Evolutionary conservation across 108 stramenopile genomes (phyloP).

Genomic region (Chaetoceros muelleri): DNA sequence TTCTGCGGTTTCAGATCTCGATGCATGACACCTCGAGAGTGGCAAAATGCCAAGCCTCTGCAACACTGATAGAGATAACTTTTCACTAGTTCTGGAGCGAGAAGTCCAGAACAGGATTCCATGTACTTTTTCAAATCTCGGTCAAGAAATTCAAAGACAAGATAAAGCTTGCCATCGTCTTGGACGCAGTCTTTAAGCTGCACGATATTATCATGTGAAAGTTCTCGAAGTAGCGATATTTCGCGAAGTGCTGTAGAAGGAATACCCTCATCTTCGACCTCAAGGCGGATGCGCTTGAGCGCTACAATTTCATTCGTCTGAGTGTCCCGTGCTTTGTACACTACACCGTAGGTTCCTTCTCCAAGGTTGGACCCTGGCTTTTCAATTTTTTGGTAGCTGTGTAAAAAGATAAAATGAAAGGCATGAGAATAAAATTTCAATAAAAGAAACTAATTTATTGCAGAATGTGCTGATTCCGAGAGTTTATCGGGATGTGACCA

Average conservation of each 20-base stretch:
- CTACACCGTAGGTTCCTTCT: conserved; percentile 92
- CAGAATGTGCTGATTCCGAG: too few species aligned
- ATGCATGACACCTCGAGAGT: conserved; percentile 95
- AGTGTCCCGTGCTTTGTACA: conserved; percentile 83
- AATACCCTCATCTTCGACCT: conserved; percentile 98
- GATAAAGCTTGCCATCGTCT: conserved; percentile 83
- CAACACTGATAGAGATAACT: conserved; percentile 81
- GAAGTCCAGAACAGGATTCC: conserved; percentile 73
- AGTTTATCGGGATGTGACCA: too few species aligned
- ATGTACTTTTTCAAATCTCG: conserved; percentile 94
- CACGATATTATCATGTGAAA: conserved; percentile 94
- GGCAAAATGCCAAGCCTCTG: conserved; percentile 91
- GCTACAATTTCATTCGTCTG: conserved; percentile 92
- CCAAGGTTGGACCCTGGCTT: conserved; percentile 93
- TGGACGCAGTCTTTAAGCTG: conserved; percentile 79
- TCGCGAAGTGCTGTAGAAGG: conserved; percentile 97
- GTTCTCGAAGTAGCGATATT: conserved; percentile 89
- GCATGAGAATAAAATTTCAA: too few species aligned
- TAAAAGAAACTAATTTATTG: too few species aligned
- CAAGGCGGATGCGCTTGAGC: conserved; percentile 92
- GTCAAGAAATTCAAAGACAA: conserved; percentile 98
- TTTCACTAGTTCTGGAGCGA: conserved; percentile 68
- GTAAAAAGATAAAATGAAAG: not conserved
- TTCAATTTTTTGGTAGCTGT: conserved; percentile 88
- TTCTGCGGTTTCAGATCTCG: conserved; percentile 99